Conservation (phyloP, 345 rosid species). For the Hibiscus trionum region DNA sequence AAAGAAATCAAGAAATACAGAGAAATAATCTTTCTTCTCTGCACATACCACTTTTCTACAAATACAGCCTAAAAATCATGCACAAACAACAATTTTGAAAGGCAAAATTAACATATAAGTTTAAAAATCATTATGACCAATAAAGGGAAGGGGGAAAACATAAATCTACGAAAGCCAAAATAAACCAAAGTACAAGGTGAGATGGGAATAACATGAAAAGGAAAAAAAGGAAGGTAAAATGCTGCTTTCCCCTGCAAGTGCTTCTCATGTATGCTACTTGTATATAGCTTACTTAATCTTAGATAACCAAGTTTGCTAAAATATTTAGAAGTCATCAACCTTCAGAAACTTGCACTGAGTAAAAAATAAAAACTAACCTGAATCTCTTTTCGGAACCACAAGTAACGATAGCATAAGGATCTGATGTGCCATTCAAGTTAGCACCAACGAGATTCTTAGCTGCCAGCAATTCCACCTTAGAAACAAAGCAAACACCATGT, state of each 20-base stretch:
- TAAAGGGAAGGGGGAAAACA: not conserved
- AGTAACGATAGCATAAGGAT: constrained; percentile 93
- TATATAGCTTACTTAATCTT: not conserved
- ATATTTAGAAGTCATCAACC: not conserved
- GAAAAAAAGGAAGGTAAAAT: not conserved
- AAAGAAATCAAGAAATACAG: too few relatives aligned
- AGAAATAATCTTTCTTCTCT: too few relatives aligned
- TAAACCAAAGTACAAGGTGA: not conserved
- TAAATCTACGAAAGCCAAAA: not conserved
- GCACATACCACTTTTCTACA: not conserved
- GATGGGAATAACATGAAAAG: not conserved
- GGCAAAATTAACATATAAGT: not conserved
- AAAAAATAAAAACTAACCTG: constrained; percentile 45
- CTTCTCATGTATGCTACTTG: not conserved
- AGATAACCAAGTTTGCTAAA: not conserved
- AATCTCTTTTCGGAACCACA: constrained; percentile 92
- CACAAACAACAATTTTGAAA: not conserved
- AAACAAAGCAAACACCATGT: constrained; percentile 11
- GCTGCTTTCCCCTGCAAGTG: not conserved
- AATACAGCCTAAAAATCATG: too few relatives aligned
- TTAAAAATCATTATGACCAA: not conserved
- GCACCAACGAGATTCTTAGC: constrained; percentile 97
- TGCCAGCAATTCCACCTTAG: constrained; percentile 84
- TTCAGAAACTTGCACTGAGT: not conserved
- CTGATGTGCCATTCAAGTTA: constrained; percentile 92